Evolutionary conservation across 1,284 basidiomycete genomes (phyloP).

Genomic region (Sutorius eximius): DNA sequence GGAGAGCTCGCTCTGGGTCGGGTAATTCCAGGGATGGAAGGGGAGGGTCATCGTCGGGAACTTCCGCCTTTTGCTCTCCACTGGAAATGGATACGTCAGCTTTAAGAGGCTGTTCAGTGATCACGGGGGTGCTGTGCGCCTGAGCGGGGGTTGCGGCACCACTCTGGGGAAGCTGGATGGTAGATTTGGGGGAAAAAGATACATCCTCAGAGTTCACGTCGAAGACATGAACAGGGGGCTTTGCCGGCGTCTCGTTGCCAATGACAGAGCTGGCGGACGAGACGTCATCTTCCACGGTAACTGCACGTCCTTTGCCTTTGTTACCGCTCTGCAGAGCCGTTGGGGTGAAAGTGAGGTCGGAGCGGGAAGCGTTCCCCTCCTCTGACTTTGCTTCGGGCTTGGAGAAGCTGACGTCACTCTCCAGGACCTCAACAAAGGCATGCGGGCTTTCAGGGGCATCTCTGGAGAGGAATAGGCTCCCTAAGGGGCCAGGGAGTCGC

Average conservation of each 20-base stretch:
- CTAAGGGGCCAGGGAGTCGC: slow-evolving; percentile 40
- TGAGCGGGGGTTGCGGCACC: slow-evolving; percentile 34
- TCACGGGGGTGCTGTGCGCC: slow-evolving; percentile 36
- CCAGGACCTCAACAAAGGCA: slow-evolving; percentile 63
- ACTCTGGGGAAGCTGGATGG: slow-evolving; percentile 13
- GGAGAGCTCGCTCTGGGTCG: slow-evolving; percentile 31
- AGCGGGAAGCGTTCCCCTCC: slow-evolving; percentile 15
- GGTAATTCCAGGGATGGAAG: slow-evolving; percentile 48
- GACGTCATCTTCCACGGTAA: slow-evolving; percentile 41
- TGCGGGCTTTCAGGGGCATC: slow-evolving; percentile 46
- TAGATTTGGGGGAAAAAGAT: slow-evolving; percentile 21
- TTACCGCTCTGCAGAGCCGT: slow-evolving; percentile 28
- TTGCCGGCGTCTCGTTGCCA: slow-evolving; percentile 48
- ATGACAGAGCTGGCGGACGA: slow-evolving; percentile 60
- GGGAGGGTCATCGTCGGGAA: slow-evolving; percentile 49
- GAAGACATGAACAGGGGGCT: slow-evolving; percentile 62
- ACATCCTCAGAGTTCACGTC: slow-evolving; percentile 41
- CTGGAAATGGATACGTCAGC: slow-evolving; percentile 9
- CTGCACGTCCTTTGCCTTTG: slow-evolving; percentile 55
- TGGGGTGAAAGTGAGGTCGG: slow-evolving; percentile 25
- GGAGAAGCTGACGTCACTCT: slow-evolving; percentile 43
- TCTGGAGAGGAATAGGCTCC: slow-evolving; percentile 36
- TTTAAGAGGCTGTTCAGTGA: slow-evolving; percentile 25
- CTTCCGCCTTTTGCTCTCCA: slow-evolving; percentile 18
- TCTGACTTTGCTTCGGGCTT: slow-evolving; percentile 22